Conservation (phyloP, 768 basidiomycete species). For the Rhodotorula graminis region DNA sequence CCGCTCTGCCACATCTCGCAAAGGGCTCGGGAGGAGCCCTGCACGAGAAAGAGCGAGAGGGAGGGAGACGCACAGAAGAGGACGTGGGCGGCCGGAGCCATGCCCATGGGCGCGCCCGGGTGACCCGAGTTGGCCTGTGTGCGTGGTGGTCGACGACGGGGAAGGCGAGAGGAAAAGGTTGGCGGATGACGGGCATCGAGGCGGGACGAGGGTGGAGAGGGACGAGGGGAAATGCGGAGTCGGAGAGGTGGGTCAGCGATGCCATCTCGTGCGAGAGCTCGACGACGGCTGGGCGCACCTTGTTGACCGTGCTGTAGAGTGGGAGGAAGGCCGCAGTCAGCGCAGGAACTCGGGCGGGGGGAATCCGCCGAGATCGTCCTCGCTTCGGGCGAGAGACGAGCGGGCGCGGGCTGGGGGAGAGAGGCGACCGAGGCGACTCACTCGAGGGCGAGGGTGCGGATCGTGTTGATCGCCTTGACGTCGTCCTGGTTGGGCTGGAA, state of each 20-base stretch:
- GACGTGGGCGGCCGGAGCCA: constrained; percentile 77
- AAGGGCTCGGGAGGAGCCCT: background rate
- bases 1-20: too few relatives aligned
- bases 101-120: constrained; percentile 86
- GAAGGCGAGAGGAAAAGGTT: background rate
- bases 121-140: constrained; percentile 83
- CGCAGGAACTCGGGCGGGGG: too few relatives aligned
- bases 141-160: too few relatives aligned
- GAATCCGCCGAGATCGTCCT: background rate
- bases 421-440: background rate
- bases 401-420: background rate
- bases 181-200: background rate
- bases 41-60: background rate
- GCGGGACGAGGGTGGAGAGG: background rate
- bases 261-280: constrained; percentile 3
- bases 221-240: background rate
- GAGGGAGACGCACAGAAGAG: constrained; percentile 64
- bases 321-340: background rate
- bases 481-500: constrained; percentile 38
- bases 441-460: constrained; percentile 43
- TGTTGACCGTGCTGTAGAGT: constrained; percentile 39
- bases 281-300: constrained; percentile 6
- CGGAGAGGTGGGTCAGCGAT: background rate
- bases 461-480: constrained; percentile 41
- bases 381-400: too few relatives aligned